These are phyloP conservation scores for Silybum marianum DNA, from an alignment of 129 eudicot species.

Conservation along the genomic window DNA sequence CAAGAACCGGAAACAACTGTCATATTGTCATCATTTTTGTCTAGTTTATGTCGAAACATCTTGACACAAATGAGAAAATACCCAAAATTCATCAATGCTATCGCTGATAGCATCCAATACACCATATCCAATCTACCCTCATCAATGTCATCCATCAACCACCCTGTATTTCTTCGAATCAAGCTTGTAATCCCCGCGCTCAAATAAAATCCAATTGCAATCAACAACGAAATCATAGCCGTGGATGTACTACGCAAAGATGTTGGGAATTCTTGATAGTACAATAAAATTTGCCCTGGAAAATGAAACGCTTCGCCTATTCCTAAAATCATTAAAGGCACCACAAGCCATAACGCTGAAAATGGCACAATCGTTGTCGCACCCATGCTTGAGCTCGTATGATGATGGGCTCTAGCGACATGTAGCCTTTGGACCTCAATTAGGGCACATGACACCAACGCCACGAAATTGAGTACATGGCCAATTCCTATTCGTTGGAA, in stretches of 20 bases:
- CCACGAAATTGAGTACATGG: slow-evolving; percentile 36
- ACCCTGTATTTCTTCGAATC: slow-evolving; percentile 23
- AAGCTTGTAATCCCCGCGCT: slow-evolving; percentile 39
- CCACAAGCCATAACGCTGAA: slow-evolving; percentile 50
- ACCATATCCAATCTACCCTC: slow-evolving; percentile 47
- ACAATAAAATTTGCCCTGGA: slow-evolving; percentile 42
- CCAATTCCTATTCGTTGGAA: slow-evolving; percentile 47
- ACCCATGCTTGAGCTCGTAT: background rate
- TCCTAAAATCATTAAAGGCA: slow-evolving; percentile 35
- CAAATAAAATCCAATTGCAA: slow-evolving; percentile 42
- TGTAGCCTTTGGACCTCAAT: slow-evolving; percentile 38
- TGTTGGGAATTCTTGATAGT: slow-evolving; percentile 43
- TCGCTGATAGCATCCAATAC: slow-evolving; percentile 36
- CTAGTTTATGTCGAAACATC: slow-evolving; percentile 29
- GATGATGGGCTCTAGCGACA: slow-evolving; percentile 20
- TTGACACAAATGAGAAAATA: slow-evolving; percentile 41
- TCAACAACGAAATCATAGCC: slow-evolving; percentile 40
- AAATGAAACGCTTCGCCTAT: slow-evolving; percentile 35
- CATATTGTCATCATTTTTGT: slow-evolving; percentile 5
- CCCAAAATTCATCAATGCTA: slow-evolving; percentile 39
- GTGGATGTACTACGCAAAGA: slow-evolving; percentile 39
- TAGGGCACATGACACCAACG: slow-evolving; percentile 33
- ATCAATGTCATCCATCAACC: slow-evolving; percentile 47
- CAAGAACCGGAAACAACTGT: slow-evolving; percentile 5
- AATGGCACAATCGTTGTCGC: slow-evolving; percentile 34